Evolutionary conservation across 768 basidiomycete genomes (phyloP), one percentile per base, ranked within the genome.

Genomic region (Daedaleopsis nitida): DNA sequence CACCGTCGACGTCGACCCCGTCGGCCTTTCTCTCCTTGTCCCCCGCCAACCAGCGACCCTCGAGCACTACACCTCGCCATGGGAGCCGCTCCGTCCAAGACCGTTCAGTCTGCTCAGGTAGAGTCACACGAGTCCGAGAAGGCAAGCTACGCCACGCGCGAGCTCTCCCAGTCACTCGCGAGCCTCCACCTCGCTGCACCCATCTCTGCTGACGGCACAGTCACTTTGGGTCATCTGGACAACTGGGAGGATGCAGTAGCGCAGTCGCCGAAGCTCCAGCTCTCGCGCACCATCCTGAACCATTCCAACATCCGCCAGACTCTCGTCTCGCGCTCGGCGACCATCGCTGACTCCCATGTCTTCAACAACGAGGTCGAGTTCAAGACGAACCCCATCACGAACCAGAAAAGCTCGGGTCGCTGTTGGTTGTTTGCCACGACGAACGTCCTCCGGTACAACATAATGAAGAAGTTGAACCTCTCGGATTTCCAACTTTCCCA

Each of bases 391-490:
- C 94, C 94, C 11, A 78, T 95, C 64, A 95, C 93, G 13, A 84
- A 89, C 74, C 94, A 96, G 83, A 90, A 87, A 77, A 86, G 82
- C 70, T 91, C 88, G 59, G 96, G 96, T 0, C 80, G 96, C 50
- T 98, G 96, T 78, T 98, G 96, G 96, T 80, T 97, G 9, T 98
- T 98, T 72, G 92, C 95, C 2, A 91, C 92, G 8, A 95, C 93
- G 63, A 93, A 94, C 73, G 83, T 94, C 24, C 78, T 94, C 60
- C 81, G 95, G 45, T 91, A 92, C 75, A 83, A 86, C 54, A 80
- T 95, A 65, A 91, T 93, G 86, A 90, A 90, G 81, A 86, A 86
- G 68, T 82, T 94, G 65, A 91, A 89, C 69, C 78, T 98, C 44
- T 86, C 84, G 60, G 92, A 96, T 44, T 96, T 98, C 76, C 87